phyloP scores from a whole-genome alignment of 257 asterid genomes.

The Catharanthus roseus region DNA sequence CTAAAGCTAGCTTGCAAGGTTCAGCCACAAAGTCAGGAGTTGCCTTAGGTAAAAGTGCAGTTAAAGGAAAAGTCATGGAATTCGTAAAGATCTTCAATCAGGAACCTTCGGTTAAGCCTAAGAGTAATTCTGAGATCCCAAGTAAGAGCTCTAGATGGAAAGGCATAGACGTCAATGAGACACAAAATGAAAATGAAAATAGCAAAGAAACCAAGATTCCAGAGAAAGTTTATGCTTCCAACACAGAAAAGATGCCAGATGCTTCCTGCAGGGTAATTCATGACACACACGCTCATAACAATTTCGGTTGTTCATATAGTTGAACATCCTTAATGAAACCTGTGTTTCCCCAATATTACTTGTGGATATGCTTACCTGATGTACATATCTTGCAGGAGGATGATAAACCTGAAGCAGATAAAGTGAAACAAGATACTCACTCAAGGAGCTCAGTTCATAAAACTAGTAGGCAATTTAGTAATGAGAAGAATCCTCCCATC shows the following conservation, averaged over 20 bases:
- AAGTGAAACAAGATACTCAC: conserved; percentile 27
- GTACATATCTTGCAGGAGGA: conserved; percentile 38
- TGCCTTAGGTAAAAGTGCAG: conserved; percentile 30
- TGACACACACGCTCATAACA: background rate
- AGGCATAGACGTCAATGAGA: conserved; percentile 18
- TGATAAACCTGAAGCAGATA: conserved; percentile 27
- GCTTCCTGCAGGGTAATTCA: conserved; percentile 36
- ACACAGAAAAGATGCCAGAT: conserved; percentile 34
- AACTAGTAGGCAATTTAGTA: conserved; percentile 22
- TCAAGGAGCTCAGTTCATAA: conserved; percentile 18
- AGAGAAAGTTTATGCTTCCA: conserved; percentile 26
- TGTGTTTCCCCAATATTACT: conserved; percentile 5
- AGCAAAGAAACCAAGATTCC: conserved; percentile 25
- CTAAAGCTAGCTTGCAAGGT: conserved; percentile 22
- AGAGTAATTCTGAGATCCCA: conserved; percentile 26
- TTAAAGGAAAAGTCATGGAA: conserved; percentile 61
- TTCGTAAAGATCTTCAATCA: conserved; percentile 71
- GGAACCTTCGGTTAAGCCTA: conserved; percentile 33
- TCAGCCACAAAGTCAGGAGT: conserved; percentile 21
- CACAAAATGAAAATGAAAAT: conserved; percentile 37
- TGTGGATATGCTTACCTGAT: background rate
- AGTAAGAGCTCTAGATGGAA: conserved; percentile 47
- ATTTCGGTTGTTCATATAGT: background rate
- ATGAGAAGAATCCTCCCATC: conserved; percentile 30
- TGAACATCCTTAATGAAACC: background rate